phyloP scores from a whole-genome alignment of 352 stramenopile species.

The Pythium utonaiense region DNA sequence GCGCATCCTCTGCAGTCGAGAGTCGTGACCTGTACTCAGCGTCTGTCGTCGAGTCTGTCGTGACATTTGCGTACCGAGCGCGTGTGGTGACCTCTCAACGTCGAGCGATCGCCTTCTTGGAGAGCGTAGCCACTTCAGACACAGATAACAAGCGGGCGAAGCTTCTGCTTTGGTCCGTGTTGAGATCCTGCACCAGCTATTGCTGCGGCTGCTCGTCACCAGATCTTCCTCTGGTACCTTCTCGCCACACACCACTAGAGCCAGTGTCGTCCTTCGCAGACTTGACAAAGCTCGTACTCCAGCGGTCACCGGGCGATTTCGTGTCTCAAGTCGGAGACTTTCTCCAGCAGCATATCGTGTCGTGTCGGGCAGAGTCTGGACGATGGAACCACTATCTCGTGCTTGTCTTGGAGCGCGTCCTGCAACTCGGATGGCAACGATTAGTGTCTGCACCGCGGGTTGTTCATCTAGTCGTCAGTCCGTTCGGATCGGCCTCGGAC shows the following conservation, averaged over 20 bases:
- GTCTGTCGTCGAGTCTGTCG: constrained; percentile 7
- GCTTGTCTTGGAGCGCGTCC: constrained; percentile 17
- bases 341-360: constrained; percentile 23
- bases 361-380: constrained; percentile 1
- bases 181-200: constrained; percentile 54
- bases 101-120: constrained; percentile 19
- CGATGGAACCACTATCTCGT: constrained; percentile 21
- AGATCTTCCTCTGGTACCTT: background rate
- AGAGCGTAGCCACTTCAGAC: background rate
- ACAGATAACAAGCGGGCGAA: background rate
- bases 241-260: background rate
- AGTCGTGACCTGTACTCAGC: background rate
- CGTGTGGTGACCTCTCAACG: background rate
- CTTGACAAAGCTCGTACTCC: constrained; percentile 15
- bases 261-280: constrained; percentile 12
- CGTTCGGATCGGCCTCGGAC: constrained; percentile 1
- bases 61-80: constrained; percentile 17
- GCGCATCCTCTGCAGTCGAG: background rate
- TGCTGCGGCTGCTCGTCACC: constrained; percentile 42
- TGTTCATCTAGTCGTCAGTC: constrained; percentile 6
- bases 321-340: constrained; percentile 12
- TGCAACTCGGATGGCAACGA: constrained; percentile 14
- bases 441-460: constrained; percentile 2
- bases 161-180: constrained; percentile 38
- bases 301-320: background rate